A percentile compares a stretch with the other conserved stretches of the same genome.
Conservation (phyloP, 352 stramenopile genomes). For the Phytophthora palmivora region DNA sequence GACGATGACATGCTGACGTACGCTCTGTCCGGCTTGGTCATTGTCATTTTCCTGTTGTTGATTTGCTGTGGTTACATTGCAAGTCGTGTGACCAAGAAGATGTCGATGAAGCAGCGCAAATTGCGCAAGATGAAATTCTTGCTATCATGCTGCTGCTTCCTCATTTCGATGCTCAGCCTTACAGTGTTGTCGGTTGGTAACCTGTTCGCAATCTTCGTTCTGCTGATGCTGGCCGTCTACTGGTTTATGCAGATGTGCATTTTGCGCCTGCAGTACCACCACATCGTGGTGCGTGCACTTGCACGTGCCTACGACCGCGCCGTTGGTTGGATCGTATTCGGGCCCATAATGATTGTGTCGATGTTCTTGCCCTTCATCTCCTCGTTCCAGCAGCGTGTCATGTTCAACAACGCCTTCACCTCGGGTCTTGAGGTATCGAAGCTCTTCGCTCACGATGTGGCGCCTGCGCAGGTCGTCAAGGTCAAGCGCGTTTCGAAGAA, state of each 20-base stretch:
- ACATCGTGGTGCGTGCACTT: slow-evolving; percentile 84
- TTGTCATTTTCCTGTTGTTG: slow-evolving; percentile 77
- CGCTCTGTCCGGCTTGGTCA: slow-evolving; percentile 62
- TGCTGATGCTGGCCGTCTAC: slow-evolving; percentile 80
- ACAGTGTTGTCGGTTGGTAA: slow-evolving; percentile 76
- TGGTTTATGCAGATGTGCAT: slow-evolving; percentile 90
- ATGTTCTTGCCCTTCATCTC: slow-evolving; percentile 92
- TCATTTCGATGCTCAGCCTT: slow-evolving; percentile 73
- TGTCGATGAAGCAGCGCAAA: slow-evolving; percentile 91
- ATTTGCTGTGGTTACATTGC: slow-evolving; percentile 87
- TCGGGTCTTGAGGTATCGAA: slow-evolving; percentile 89
- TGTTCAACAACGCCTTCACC: slow-evolving; percentile 93
- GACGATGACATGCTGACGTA: slow-evolving; percentile 67
- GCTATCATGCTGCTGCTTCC: slow-evolving; percentile 72
- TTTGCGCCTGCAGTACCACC: slow-evolving; percentile 80
- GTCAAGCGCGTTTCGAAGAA: slow-evolving; percentile 90
- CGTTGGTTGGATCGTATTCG: slow-evolving; percentile 90
- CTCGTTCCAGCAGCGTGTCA: slow-evolving; percentile 89
- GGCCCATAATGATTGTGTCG: slow-evolving; percentile 87
- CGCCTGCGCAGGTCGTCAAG: slow-evolving; percentile 82
- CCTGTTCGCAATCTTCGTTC: slow-evolving; percentile 74
- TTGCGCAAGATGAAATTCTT: slow-evolving; percentile 91
- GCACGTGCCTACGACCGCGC: slow-evolving; percentile 77
- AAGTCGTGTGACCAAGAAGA: slow-evolving; percentile 89
- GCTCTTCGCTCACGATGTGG: slow-evolving; percentile 88